Evolutionary conservation across 2,329 filamentous ascomycete species (phyloP).

Genomic region (Trichoderma hamatum): DNA sequence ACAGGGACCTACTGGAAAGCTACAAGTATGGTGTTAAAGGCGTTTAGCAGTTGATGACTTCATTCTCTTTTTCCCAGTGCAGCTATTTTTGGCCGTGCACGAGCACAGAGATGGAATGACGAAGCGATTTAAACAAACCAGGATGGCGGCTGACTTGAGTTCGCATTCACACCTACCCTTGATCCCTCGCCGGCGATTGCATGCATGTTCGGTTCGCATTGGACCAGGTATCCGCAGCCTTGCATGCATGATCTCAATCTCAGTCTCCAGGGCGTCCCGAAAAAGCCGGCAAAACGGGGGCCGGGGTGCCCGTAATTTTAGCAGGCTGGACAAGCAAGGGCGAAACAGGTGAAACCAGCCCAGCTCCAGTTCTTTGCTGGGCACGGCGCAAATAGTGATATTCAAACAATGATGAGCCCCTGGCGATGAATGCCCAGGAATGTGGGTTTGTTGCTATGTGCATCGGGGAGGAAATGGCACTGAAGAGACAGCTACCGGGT

Average conservation of each 20-base stretch:
- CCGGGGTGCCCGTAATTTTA: conserved; percentile 18
- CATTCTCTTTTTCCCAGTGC: too few relatives aligned
- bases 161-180: neutral
- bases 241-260: conserved; percentile 23
- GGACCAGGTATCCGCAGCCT: conserved; percentile 6
- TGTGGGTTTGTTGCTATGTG: neutral
- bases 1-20: neutral
- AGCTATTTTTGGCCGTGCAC: neutral
- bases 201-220: neutral
- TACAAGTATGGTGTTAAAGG: neutral
- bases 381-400: neutral
- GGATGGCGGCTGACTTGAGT: neutral
- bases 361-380: neutral
- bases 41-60: neutral
- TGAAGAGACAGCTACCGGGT: neutral
- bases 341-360: conserved; percentile 4
- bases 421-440: neutral
- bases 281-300: conserved; percentile 2
- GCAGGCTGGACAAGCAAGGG: conserved; percentile 10
- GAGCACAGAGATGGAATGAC: neutral
- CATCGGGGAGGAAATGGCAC: too few relatives aligned
- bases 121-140: neutral
- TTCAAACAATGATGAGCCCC: neutral
- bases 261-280: neutral
- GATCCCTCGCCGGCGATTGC: neutral